Percentiles rank a stretch among this genome's conserved stretches.
These are phyloP conservation scores for Garcia nutans DNA, from an alignment of 345 rosid species.

Conservation along the genomic window DNA sequence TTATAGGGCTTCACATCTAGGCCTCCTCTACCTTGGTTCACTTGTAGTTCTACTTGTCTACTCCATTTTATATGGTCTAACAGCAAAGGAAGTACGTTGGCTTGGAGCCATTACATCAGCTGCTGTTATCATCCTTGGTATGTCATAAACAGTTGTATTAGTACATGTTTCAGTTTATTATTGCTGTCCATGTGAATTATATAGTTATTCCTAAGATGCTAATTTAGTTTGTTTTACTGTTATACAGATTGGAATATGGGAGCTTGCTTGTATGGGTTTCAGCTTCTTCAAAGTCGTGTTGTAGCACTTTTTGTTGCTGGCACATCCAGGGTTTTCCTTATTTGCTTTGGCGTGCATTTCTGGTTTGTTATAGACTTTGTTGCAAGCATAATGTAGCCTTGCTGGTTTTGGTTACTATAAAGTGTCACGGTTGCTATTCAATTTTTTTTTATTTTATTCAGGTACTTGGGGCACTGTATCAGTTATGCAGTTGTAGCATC, in stretches of 20 bases:
- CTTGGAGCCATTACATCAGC: conserved; percentile 96
- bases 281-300: conserved; percentile 88
- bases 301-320: conserved; percentile 93
- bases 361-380: conserved; percentile 62
- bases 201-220: conserved; percentile 6
- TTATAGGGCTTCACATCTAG: conserved; percentile 94
- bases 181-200: conserved; percentile 8
- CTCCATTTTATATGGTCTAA: conserved; percentile 87
- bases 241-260: conserved; percentile 96
- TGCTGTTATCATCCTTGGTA: conserved; percentile 94
- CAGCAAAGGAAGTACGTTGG: conserved; percentile 91
- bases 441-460: conserved; percentile 29
- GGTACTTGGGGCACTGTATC: conserved; percentile 98
- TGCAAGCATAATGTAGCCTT: conserved; percentile 6
- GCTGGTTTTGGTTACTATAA: conserved; percentile 15
- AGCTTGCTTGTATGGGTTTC: conserved; percentile 93
- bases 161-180: conserved; percentile 10
- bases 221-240: conserved; percentile 25
- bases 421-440: conserved; percentile 16
- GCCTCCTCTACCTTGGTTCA: conserved; percentile 82
- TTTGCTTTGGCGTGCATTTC: conserved; percentile 98
- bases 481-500: conserved; percentile 97
- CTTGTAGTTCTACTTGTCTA: conserved; percentile 85
- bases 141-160: conserved; percentile 20
- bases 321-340: conserved; percentile 81